Conservation (phyloP, 805 yeast genomes). For the Metschnikowia orientalis region DNA sequence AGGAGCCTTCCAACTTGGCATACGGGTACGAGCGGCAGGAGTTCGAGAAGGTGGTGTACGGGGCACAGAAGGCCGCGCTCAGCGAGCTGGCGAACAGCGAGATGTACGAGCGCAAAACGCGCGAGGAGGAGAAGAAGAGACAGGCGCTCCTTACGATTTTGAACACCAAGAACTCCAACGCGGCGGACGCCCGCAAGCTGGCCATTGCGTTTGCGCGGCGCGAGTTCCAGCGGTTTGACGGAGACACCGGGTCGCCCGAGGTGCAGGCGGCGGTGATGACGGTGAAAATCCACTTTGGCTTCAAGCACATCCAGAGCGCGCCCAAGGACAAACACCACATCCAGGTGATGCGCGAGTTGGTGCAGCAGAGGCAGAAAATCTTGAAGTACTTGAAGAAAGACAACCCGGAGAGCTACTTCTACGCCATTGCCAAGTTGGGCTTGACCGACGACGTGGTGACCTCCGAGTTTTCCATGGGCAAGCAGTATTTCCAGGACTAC, state of each 20-base stretch:
- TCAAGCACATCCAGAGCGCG: constrained; percentile 62
- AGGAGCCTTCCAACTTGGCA: constrained; percentile 62
- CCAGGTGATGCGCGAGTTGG: constrained; percentile 72
- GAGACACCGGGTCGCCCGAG: constrained; percentile 93
- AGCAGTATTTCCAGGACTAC: constrained; percentile 72
- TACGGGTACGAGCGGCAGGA: constrained; percentile 57
- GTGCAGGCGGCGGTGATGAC: constrained; percentile 93
- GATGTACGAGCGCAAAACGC: constrained; percentile 25
- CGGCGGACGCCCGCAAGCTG: constrained; percentile 51
- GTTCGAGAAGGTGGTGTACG: constrained; percentile 70
- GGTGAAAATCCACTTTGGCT: constrained; percentile 69
- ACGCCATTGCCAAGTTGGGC: constrained; percentile 84
- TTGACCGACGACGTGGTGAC: constrained; percentile 74
- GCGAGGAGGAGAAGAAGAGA: constrained; percentile 51
- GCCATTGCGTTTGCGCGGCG: constrained; percentile 62
- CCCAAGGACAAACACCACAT: constrained; percentile 71
- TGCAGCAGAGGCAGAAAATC: constrained; percentile 83
- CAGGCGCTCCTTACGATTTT: constrained; percentile 69
- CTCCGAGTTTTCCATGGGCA: constrained; percentile 77
- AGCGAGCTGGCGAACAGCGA: constrained; percentile 31
- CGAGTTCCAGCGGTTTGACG: constrained; percentile 79
- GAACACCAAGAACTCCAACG: constrained; percentile 65
- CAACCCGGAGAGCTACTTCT: constrained; percentile 76
- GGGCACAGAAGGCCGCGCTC: constrained; percentile 64
- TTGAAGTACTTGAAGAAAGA: constrained; percentile 77